A percentile compares a stretch with the other conserved stretches of the same genome.
phyloP scores from a whole-genome alignment of 106 monocot genomes.

The Acorus gramineus region DNA sequence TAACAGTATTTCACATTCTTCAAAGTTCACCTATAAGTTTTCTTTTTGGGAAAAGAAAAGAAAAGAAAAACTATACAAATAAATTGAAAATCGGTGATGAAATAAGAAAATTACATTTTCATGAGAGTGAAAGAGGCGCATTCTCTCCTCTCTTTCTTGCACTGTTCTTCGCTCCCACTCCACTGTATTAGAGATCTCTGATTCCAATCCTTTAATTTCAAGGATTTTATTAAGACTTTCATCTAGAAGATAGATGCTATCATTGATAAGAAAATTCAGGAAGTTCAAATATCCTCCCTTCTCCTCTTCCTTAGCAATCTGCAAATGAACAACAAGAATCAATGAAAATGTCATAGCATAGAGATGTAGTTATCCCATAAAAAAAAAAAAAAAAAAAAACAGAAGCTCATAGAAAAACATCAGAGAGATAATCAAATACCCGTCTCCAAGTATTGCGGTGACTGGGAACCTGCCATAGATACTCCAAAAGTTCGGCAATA shows the following conservation, averaged over 20 bases:
- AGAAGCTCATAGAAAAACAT: neutral
- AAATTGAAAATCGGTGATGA: conserved; percentile 1
- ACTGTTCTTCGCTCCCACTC: conserved; percentile 86
- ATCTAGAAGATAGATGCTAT: conserved; percentile 99
- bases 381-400: conserved; percentile 1
- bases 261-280: conserved; percentile 93
- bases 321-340: conserved; percentile 5
- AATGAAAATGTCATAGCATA: neutral
- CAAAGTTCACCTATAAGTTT: no score
- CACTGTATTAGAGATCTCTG: conserved; percentile 77
- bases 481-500: conserved; percentile 94
- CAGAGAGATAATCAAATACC: conserved; percentile 18
- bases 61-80: neutral
- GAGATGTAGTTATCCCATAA: neutral
- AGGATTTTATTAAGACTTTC: conserved; percentile 98
- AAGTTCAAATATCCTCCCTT: conserved; percentile 98
- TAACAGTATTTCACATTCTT: no score
- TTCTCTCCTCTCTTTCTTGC: conserved; percentile 92
- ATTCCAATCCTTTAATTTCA: conserved; percentile 92
- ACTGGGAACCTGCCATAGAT: conserved; percentile 90
- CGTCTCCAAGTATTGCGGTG: conserved; percentile 75
- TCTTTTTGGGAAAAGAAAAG: no score
- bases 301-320: conserved; percentile 97
- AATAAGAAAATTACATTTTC: conserved; percentile 59
- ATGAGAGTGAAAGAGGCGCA: conserved; percentile 61